These are phyloP conservation scores for Phytophthora syringae DNA, from an alignment of 352 stramenopile genomes.

Conservation along the genomic window DNA sequence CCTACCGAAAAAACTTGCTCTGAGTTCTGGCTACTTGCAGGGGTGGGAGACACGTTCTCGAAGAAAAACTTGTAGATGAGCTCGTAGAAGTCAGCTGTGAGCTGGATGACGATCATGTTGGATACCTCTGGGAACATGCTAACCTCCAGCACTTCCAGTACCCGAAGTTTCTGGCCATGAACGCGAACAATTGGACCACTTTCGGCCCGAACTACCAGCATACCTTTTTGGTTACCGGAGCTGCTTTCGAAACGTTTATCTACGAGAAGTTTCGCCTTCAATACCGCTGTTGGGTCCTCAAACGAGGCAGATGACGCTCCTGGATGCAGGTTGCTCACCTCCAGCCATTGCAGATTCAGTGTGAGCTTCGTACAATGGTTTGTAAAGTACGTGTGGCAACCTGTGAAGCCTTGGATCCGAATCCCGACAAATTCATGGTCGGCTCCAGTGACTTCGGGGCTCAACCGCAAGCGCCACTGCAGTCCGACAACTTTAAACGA, in stretches of 20 bases:
- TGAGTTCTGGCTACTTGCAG: slow-evolving; percentile 40
- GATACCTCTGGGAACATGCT: slow-evolving; percentile 84
- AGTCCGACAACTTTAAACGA: slow-evolving; percentile 68
- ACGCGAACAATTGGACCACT: slow-evolving; percentile 72
- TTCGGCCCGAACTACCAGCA: slow-evolving; percentile 78
- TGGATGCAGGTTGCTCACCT: slow-evolving; percentile 84
- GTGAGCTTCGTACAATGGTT: slow-evolving; percentile 79
- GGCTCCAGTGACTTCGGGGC: slow-evolving; percentile 56
- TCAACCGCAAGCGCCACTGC: slow-evolving; percentile 62
- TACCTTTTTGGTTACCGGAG: slow-evolving; percentile 64
- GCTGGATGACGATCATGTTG: slow-evolving; percentile 88
- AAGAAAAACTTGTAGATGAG: slow-evolving; percentile 90
- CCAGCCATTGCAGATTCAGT: slow-evolving; percentile 82
- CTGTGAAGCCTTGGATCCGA: slow-evolving; percentile 61
- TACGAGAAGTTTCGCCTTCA: slow-evolving; percentile 74
- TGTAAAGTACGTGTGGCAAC: slow-evolving; percentile 72
- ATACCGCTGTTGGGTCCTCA: slow-evolving; percentile 73
- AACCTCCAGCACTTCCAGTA: slow-evolving; percentile 80
- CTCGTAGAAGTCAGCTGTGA: slow-evolving; percentile 83
- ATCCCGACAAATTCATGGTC: slow-evolving; percentile 85
- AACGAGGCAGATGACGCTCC: slow-evolving; percentile 76
- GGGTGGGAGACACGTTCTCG: slow-evolving; percentile 41
- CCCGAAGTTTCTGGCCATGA: slow-evolving; percentile 70
- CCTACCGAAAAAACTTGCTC: slow-evolving; percentile 73
- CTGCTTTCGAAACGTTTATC: slow-evolving; percentile 59